Percentiles rank a stretch among this genome's conserved stretches.
Evolutionary conservation across 2,329 filamentous ascomycete genomes (phyloP).

Genomic region (Lasiodiplodia citricola): DNA sequence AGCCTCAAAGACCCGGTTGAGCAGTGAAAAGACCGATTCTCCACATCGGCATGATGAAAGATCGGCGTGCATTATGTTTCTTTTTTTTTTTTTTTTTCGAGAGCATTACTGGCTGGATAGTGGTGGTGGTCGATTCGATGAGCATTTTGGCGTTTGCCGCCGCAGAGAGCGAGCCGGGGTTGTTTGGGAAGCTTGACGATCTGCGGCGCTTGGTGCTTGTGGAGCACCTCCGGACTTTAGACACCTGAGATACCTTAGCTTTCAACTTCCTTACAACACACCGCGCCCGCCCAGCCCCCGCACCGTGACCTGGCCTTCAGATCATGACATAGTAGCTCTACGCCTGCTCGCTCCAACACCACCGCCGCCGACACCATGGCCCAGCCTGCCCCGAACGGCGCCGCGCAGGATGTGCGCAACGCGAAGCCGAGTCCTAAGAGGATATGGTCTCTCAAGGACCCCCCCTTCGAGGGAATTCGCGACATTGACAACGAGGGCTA

Average conservation of each 20-base stretch:
- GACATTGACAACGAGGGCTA: constrained; percentile 71
- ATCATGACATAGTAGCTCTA: constrained; percentile 12
- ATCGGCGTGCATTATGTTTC: background rate
- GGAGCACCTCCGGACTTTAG: constrained; percentile 27
- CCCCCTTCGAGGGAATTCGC: constrained; percentile 65
- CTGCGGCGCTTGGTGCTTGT: constrained; percentile 22
- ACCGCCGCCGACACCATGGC: constrained; percentile 37
- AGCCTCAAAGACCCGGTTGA: constrained; percentile 77
- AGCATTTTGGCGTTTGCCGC: constrained; percentile 8
- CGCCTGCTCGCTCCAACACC: background rate
- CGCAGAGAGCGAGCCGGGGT: background rate
- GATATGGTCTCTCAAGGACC: constrained; percentile 61
- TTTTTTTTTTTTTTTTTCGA: background rate
- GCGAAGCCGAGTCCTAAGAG: constrained; percentile 60
- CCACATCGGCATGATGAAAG: too few species aligned
- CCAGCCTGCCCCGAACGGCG: constrained; percentile 44
- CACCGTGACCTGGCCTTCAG: background rate
- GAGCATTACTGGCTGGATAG: background rate
- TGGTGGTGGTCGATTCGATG: background rate
- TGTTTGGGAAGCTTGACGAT: constrained; percentile 14
- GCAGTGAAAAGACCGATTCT: background rate
- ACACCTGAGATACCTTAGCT: constrained; percentile 24
- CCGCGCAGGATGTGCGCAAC: constrained; percentile 52
- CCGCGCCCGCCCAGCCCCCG: background rate
- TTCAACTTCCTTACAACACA: constrained; percentile 9